phyloP scores from a whole-genome alignment of 495 filamentous ascomycete species.

The Penicillium bovifimosum region DNA sequence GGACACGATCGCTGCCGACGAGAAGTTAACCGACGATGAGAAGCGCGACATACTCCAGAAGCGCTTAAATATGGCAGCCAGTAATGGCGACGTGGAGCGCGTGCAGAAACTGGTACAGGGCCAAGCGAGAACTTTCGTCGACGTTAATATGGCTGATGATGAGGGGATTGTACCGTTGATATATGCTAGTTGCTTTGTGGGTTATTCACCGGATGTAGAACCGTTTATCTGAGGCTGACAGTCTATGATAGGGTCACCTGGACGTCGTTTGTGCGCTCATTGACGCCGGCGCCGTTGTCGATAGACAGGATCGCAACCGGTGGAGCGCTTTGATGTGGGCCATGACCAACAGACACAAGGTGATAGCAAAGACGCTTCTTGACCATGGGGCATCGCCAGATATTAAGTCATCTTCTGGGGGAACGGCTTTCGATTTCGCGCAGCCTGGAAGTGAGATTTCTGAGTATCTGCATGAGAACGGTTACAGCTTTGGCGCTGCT shows the following conservation, averaged over 20 bases:
- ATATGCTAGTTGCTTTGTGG: constrained; percentile 97
- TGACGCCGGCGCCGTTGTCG: constrained; percentile 81
- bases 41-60: constrained; percentile 80
- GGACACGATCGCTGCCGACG: constrained; percentile 66
- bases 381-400: constrained; percentile 94
- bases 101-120: constrained; percentile 72
- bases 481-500: constrained; percentile 79
- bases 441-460: constrained; percentile 94
- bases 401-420: constrained; percentile 85
- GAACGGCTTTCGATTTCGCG: constrained; percentile 95
- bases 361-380: constrained; percentile 83
- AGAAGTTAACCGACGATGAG: constrained; percentile 66
- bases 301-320: constrained; percentile 89
- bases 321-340: constrained; percentile 99
- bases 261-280: constrained; percentile 80
- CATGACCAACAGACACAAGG: constrained; percentile 97
- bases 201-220: constrained; percentile 27
- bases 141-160: constrained; percentile 87
- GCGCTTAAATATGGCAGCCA: constrained; percentile 89
- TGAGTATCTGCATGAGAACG: constrained; percentile 86
- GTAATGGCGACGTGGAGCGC: constrained; percentile 86
- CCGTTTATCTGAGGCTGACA: constrained; percentile 10
- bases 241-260: constrained; percentile 68
- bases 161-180: constrained; percentile 93
- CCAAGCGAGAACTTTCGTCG: constrained; percentile 67